Conservation (phyloP, 2,329 filamentous ascomycete species). For the Aphanocladium album region DNA sequence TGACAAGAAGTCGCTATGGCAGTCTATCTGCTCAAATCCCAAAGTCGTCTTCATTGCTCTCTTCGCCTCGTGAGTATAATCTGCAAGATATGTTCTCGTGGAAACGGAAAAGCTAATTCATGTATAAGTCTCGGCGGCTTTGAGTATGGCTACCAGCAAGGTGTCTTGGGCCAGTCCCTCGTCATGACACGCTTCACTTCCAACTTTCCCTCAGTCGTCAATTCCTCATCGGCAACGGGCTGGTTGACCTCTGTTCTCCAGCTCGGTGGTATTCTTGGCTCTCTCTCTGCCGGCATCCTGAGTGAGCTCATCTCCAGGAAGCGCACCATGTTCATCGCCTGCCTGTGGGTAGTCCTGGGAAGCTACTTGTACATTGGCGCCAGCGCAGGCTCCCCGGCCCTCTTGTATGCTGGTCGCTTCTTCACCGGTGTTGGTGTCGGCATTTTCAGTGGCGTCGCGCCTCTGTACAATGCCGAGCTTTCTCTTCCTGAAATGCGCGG, state of each 20-base stretch:
- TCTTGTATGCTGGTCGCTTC: constrained; percentile 45
- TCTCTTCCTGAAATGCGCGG: constrained; percentile 62
- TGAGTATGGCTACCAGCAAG: constrained; percentile 51
- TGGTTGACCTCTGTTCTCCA: constrained; percentile 49
- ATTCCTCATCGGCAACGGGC: constrained; percentile 41
- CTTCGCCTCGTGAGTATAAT: constrained; percentile 32
- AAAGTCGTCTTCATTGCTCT: constrained; percentile 35
- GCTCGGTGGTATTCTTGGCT: constrained; percentile 44
- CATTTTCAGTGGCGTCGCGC: constrained; percentile 39
- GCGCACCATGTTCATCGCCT: constrained; percentile 47
- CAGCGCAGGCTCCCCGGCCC: constrained; percentile 29
- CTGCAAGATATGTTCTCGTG: neutral
- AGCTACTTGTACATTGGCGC: constrained; percentile 42
- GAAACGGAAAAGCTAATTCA: neutral
- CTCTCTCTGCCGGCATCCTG: constrained; percentile 41
- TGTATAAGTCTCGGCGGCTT: constrained; percentile 42
- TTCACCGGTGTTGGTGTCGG: constrained; percentile 47
- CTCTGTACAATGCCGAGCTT: constrained; percentile 47
- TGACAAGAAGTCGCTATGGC: constrained; percentile 21
- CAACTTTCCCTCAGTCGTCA: constrained; percentile 43
- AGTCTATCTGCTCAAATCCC: constrained; percentile 29
- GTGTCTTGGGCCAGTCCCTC: constrained; percentile 48
- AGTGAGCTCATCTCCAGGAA: constrained; percentile 46
- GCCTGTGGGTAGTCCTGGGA: constrained; percentile 41
- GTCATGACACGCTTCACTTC: constrained; percentile 47